phyloP scores from a whole-genome alignment of 2,329 filamentous ascomycete species.

The Laburnicola sp. region DNA sequence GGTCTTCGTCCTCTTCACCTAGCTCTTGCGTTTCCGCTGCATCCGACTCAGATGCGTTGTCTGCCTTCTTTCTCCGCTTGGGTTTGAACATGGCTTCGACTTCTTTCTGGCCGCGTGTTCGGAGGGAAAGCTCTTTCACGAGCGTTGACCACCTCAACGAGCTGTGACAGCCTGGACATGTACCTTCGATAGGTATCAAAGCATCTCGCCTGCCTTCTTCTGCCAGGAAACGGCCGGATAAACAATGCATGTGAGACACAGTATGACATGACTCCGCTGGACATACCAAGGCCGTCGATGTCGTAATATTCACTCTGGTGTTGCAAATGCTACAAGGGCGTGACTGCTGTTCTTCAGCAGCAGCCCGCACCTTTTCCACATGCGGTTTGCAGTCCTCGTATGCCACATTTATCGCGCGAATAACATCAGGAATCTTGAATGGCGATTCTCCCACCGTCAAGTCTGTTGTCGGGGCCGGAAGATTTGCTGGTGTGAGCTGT shows the following conservation, averaged over 20 bases:
- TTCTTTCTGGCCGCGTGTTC: conserved; percentile 70
- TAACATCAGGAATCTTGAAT: conserved; percentile 31
- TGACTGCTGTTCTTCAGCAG: conserved; percentile 16
- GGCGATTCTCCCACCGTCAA: conserved; percentile 5
- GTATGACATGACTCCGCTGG: conserved; percentile 52
- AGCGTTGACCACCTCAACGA: conserved; percentile 70
- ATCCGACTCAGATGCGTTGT: conserved; percentile 22
- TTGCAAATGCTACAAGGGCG: conserved; percentile 56
- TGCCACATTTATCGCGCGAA: conserved; percentile 54
- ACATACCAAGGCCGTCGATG: conserved; percentile 56
- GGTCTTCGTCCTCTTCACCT: conserved; percentile 34
- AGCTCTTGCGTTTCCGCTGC: conserved; percentile 17
- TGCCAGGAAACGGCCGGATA: conserved; percentile 57
- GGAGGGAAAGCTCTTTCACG: conserved; percentile 79
- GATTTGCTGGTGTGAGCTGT: conserved; percentile 35
- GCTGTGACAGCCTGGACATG: conserved; percentile 70
- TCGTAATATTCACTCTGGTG: conserved; percentile 38
- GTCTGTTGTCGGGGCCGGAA: conserved; percentile 23
- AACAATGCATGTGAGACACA: conserved; percentile 59
- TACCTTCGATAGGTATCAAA: conserved; percentile 69
- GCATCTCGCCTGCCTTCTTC: conserved; percentile 42
- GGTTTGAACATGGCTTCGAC: conserved; percentile 68
- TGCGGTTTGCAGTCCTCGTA: conserved; percentile 56
- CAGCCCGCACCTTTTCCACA: conserved; percentile 55
- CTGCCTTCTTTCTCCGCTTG: conserved; percentile 44